Conservation (phyloP, 306 rosid species). For the Lupinus albus region DNA sequence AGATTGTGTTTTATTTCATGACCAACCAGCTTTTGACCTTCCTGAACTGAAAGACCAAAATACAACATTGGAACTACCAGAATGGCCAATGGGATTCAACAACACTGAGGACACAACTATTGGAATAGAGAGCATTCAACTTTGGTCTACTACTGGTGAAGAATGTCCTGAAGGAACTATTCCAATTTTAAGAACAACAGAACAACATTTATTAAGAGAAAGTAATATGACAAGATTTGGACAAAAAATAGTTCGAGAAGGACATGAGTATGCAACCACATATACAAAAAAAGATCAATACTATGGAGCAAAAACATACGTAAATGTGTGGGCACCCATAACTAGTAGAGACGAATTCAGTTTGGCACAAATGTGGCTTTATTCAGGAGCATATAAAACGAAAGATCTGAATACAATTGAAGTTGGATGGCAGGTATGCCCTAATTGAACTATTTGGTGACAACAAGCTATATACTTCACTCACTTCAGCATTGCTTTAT, state of each 20-base stretch:
- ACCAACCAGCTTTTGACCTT: slow-evolving; percentile 95
- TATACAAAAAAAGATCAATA: slow-evolving; percentile 91
- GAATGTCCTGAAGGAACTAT: slow-evolving; percentile 85
- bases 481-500: too few relatives aligned
- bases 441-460: too few relatives aligned
- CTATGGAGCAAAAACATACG: slow-evolving; percentile 88
- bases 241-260: slow-evolving; percentile 72
- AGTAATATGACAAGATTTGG: slow-evolving; percentile 70
- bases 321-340: slow-evolving; percentile 84
- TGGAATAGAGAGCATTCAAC: slow-evolving; percentile 57
- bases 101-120: slow-evolving; percentile 33
- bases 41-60: slow-evolving; percentile 66
- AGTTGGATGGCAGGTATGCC: slow-evolving; percentile 99
- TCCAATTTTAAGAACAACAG: slow-evolving; percentile 81
- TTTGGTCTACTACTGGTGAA: slow-evolving; percentile 81
- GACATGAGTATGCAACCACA: slow-evolving; percentile 99
- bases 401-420: slow-evolving; percentile 88
- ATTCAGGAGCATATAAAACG: slow-evolving; percentile 90
- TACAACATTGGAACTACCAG: slow-evolving; percentile 94
- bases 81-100: slow-evolving; percentile 63
- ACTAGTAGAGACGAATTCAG: slow-evolving; percentile 83
- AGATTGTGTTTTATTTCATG: slow-evolving; percentile 81
- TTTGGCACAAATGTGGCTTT: slow-evolving; percentile 93
- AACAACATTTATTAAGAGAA: slow-evolving; percentile 77
- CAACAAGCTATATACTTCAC: neutral